phyloP scores from a whole-genome alignment of 768 basidiomycete species.

The Rhodotorula babjevae region DNA sequence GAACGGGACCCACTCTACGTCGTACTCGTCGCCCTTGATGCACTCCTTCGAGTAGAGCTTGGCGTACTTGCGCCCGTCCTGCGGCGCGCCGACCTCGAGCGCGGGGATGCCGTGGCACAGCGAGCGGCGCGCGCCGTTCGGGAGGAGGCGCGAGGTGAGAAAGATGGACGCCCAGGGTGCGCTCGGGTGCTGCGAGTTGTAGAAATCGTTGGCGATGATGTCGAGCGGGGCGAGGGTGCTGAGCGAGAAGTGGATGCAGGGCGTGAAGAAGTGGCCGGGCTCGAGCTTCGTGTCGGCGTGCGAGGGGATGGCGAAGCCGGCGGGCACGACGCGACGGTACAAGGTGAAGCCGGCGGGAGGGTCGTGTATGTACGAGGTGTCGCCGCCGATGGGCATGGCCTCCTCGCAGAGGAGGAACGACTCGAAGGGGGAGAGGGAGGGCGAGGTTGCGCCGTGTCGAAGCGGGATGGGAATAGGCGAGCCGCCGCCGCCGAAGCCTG shows the following conservation, averaged over 20 bases:
- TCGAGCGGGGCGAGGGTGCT: conserved; percentile 12
- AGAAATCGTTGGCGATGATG: neutral
- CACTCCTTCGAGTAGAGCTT: conserved; percentile 34
- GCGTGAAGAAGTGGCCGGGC: conserved; percentile 26
- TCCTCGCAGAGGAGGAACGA: conserved; percentile 22
- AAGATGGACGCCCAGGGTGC: conserved; percentile 16
- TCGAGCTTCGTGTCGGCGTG: neutral
- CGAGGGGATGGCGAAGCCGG: neutral
- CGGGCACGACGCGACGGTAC: neutral
- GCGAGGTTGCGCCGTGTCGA: conserved; percentile 10
- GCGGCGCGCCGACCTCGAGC: conserved; percentile 15
- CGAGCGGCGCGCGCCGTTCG: conserved; percentile 15
- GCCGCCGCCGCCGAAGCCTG: conserved; percentile 30
- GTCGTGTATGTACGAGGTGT: neutral
- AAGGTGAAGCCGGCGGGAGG: neutral
- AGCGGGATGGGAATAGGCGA: conserved; percentile 16
- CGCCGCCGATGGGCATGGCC: conserved; percentile 6
- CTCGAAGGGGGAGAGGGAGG: conserved; percentile 15
- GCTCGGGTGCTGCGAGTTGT: neutral
- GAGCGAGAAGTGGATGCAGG: conserved; percentile 17
- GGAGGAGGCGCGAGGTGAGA: conserved; percentile 23
- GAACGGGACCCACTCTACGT: conserved; percentile 26
- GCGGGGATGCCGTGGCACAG: conserved; percentile 30
- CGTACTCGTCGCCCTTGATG: conserved; percentile 21
- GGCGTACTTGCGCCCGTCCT: conserved; percentile 18